These are phyloP conservation scores for Pascua guehoae DNA, from an alignment of 1,284 basidiomycete genomes.

Conservation along the genomic window DNA sequence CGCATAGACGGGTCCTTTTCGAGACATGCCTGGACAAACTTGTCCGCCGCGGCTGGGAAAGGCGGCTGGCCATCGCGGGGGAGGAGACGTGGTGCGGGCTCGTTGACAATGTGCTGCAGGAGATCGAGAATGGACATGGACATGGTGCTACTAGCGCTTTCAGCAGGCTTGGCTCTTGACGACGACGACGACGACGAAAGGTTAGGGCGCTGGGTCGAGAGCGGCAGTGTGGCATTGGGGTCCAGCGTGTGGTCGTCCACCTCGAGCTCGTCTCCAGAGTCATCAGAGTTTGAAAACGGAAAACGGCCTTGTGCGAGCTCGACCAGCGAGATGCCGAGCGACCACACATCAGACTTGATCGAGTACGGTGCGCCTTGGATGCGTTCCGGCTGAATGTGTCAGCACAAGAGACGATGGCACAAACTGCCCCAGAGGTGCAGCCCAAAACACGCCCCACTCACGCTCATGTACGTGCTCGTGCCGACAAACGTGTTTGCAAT, in stretches of 20 bases:
- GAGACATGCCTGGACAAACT: conserved; percentile 78
- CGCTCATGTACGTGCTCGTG: conserved; percentile 98
- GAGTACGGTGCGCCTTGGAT: conserved; percentile 97
- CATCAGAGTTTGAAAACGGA: conserved; percentile 74
- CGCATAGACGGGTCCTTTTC: conserved; percentile 74
- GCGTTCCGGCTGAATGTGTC: conserved; percentile 74
- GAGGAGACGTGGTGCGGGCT: conserved; percentile 78
- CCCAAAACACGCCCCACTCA: conserved; percentile 54
- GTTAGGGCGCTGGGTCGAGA: conserved; percentile 33
- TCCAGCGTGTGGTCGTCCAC: conserved; percentile 51
- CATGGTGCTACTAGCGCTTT: conserved; percentile 53
- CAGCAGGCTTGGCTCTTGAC: too few relatives aligned
- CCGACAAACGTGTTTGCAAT: conserved; percentile 99
- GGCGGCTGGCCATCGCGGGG: conserved; percentile 38
- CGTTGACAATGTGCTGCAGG: conserved; percentile 95
- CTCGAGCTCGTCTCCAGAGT: conserved; percentile 61
- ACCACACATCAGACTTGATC: conserved; percentile 98
- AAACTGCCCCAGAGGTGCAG: background rate
- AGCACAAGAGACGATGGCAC: background rate
- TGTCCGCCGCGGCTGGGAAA: conserved; percentile 66
- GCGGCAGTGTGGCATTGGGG: conserved; percentile 42
- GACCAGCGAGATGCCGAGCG: conserved; percentile 88
- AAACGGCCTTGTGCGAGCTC: conserved; percentile 91
- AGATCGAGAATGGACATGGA: conserved; percentile 97
- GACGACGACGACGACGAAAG: conserved; percentile 5